Percentiles rank a stretch among this genome's conserved stretches.
Evolutionary conservation across 2,329 filamentous ascomycete species (phyloP).

Genomic region (Harringtonia aguacate): DNA sequence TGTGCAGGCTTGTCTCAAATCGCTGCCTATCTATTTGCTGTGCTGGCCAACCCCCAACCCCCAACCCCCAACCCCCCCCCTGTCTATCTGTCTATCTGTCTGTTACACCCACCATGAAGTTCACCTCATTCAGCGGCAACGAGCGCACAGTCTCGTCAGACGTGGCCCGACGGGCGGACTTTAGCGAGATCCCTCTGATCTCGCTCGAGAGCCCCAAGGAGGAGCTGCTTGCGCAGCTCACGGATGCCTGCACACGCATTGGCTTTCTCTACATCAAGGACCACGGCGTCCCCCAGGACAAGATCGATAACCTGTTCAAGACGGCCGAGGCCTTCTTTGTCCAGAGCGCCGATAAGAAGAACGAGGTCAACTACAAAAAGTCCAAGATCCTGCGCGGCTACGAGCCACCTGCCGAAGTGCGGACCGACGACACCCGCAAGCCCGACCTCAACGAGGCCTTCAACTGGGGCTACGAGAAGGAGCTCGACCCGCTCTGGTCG

Average conservation of each 20-base stretch:
- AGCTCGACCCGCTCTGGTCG: background rate
- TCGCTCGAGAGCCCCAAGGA: background rate
- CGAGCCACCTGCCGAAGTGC: background rate
- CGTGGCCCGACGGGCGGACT: background rate
- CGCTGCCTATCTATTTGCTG: background rate
- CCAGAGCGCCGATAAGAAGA: conserved; percentile 20
- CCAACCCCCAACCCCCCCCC: too few species aligned
- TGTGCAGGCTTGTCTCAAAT: too few species aligned
- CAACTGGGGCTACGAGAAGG: conserved; percentile 8
- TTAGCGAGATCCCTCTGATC: conserved; percentile 1
- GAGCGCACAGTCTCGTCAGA: background rate
- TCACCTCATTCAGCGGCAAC: background rate
- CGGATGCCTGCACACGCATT: conserved; percentile 13
- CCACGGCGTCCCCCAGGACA: conserved; percentile 15
- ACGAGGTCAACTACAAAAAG: background rate
- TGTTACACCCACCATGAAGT: background rate
- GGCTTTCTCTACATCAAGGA: conserved; percentile 22
- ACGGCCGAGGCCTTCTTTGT: conserved; percentile 20
- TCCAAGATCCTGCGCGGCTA: background rate
- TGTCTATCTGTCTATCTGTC: background rate
- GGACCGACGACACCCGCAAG: background rate
- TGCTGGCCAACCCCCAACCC: background rate
- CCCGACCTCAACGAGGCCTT: conserved; percentile 11
- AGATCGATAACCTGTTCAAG: conserved; percentile 18
- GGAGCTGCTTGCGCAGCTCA: background rate